Percentiles rank a stretch among this genome's conserved stretches.
Evolutionary conservation across 2,329 filamentous ascomycete genomes (phyloP).

Genomic region (Cordyceps cicadae): DNA sequence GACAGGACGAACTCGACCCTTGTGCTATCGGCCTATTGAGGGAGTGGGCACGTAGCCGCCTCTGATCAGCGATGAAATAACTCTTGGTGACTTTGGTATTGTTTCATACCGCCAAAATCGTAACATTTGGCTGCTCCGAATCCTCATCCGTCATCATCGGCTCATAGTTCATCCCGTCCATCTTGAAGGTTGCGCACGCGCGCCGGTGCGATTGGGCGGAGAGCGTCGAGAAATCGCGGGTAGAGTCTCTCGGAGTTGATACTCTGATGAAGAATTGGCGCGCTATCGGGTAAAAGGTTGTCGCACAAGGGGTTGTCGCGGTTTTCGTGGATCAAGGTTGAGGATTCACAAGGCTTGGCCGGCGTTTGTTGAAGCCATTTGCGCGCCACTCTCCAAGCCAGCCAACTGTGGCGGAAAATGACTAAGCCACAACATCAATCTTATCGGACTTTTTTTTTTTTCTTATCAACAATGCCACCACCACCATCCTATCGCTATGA

Average conservation of each 20-base stretch:
- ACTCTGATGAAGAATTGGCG: not conserved
- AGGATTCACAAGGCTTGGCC: not conserved
- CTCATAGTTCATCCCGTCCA: constrained; percentile 51
- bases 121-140: constrained; percentile 47
- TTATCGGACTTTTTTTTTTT: too few species aligned
- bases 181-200: constrained; percentile 17
- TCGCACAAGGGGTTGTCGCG: not conserved
- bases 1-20: constrained; percentile 88
- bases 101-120: constrained; percentile 49
- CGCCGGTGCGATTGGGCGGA: not conserved
- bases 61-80: constrained; percentile 10
- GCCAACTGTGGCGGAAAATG: constrained; percentile 2
- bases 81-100: not conserved
- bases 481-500: not conserved
- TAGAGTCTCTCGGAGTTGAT: not conserved
- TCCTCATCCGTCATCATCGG: constrained; percentile 53
- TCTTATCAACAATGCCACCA: constrained; percentile 3
- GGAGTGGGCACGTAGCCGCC: not conserved
- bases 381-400: not conserved
- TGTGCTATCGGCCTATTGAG: constrained; percentile 60
- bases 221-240: not conserved
- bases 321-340: not conserved
- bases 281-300: not conserved
- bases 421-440: constrained; percentile 8
- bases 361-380: not conserved